Evolutionary conservation across 2,329 filamentous ascomycete genomes (phyloP).

Genomic region (Alternaria viburni): DNA sequence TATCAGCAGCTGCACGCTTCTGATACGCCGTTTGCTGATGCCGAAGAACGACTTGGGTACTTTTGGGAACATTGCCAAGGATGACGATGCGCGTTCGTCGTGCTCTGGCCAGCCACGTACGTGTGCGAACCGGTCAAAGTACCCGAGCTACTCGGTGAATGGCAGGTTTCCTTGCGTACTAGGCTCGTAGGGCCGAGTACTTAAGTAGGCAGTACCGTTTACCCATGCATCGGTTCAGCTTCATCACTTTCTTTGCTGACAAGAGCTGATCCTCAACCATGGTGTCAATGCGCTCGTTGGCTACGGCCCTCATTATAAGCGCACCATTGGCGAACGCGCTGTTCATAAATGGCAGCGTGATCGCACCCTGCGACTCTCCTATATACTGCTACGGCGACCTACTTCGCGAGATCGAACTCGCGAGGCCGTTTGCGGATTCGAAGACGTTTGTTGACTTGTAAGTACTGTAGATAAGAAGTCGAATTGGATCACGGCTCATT

Average conservation of each 20-base stretch:
- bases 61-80: constrained; percentile 7
- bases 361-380: constrained; percentile 70
- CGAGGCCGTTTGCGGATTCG: constrained; percentile 68
- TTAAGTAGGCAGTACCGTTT: constrained; percentile 9
- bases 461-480: constrained; percentile 6
- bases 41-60: constrained; percentile 1
- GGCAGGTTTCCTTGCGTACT: constrained; percentile 22
- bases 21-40: constrained; percentile 3
- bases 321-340: constrained; percentile 51
- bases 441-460: constrained; percentile 71
- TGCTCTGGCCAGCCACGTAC: constrained; percentile 26
- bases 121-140: constrained; percentile 13
- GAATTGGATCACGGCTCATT: constrained; percentile 1
- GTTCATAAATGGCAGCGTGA: constrained; percentile 65
- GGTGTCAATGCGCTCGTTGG: constrained; percentile 18
- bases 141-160: constrained; percentile 4
- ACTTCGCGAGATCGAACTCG: constrained; percentile 67
- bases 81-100: constrained; percentile 5
- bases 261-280: constrained; percentile 8
- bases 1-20: constrained; percentile 4
- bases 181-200: background rate
- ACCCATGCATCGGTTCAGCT: background rate
- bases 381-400: constrained; percentile 72
- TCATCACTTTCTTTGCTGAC: constrained; percentile 1
- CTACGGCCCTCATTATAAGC: constrained; percentile 20